Evolutionary conservation across 192 early-diverging fungal species (phyloP), one percentile per base, ranked within the genome.

Genomic region (Pilaira anomala): DNA sequence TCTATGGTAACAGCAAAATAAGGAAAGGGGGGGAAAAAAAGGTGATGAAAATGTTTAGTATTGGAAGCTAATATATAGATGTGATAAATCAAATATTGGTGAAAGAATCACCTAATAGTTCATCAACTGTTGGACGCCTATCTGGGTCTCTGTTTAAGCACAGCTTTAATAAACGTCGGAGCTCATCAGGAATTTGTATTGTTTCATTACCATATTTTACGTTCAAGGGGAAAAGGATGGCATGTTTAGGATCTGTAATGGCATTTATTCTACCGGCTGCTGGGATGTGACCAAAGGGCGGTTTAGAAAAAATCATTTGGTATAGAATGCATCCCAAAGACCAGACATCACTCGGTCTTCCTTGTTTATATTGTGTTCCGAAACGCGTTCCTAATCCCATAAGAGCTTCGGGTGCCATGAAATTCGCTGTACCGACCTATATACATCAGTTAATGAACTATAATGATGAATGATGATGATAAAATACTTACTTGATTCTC

Each of bases 281-380:
- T 14, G 7, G 1, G 1, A 93, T 69, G 58, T 90, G 78, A 18
- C 81, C 78, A 74, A 96, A 98, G 8, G 94, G 96, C 4, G 93
- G 86, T 7, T 77, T 77, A 0, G 89, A 90, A 63, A 95, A 96
- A 7, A 92, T 82, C 79, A 98, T 87, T 60, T 93, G 89, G 72
- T 96, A 98, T 18, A 96, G 66, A 30, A 98, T 98, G 55, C 93
- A 94, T 13, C 94, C 94, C 8, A 96, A 73, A 0, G 92, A 93
- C 95, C 95, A 92, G 2, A 98, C 87, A 66, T 98, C 95, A 53
- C 85, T 87, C 0, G 94, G 12, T 3, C 26, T 25, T 30, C 36
- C 63, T 29, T 29, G 51, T 28, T 39, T 56, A 56, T 39, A 3
- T 18, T 1, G 0, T 30, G 11, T 3, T 50, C 2, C n/a, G 53